phyloP scores from a whole-genome alignment of 352 stramenopile species.

The Phytophthora agathidicida region DNA sequence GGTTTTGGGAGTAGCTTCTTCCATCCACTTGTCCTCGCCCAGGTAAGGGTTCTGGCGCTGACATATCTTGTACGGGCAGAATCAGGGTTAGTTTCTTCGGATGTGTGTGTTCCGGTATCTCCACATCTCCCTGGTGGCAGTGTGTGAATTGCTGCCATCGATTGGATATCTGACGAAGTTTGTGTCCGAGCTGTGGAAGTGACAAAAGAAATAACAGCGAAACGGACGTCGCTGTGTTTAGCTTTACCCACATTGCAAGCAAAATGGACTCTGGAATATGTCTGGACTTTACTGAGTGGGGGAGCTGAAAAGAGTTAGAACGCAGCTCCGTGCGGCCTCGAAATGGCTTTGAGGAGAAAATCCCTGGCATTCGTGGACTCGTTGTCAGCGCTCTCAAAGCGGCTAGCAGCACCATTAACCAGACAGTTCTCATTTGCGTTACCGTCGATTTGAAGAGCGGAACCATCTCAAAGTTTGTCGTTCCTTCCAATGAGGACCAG shows the following conservation, averaged over 20 bases:
- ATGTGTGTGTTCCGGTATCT: too few species aligned
- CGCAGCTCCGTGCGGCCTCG: slow-evolving; percentile 19
- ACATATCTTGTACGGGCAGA: too few species aligned
- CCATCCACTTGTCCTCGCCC: slow-evolving; percentile 1
- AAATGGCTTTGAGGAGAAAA: too few species aligned
- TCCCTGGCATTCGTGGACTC: too few species aligned
- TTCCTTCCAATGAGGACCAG: slow-evolving; percentile 31
- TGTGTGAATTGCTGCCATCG: slow-evolving; percentile 4
- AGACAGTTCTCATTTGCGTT: slow-evolving; percentile 55
- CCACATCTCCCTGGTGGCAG: neutral
- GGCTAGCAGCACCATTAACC: slow-evolving; percentile 39
- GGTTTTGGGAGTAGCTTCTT: slow-evolving; percentile 17
- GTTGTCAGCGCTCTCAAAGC: slow-evolving; percentile 31
- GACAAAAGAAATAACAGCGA: neutral
- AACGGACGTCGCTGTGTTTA: slow-evolving; percentile 8
- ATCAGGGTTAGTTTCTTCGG: too few species aligned
- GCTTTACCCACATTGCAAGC: slow-evolving; percentile 19
- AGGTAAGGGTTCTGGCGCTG: slow-evolving; percentile 3
- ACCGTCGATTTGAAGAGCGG: slow-evolving; percentile 31
- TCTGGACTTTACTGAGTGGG: slow-evolving; percentile 19
- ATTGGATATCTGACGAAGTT: neutral
- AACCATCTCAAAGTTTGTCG: slow-evolving; percentile 24
- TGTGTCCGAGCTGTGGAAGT: slow-evolving; percentile 1
- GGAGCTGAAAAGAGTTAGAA: slow-evolving; percentile 19
- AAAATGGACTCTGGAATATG: slow-evolving; percentile 15